Evolutionary conservation across 306 rosid genomes (phyloP).

Genomic region (Casuarina cunninghamiana): DNA sequence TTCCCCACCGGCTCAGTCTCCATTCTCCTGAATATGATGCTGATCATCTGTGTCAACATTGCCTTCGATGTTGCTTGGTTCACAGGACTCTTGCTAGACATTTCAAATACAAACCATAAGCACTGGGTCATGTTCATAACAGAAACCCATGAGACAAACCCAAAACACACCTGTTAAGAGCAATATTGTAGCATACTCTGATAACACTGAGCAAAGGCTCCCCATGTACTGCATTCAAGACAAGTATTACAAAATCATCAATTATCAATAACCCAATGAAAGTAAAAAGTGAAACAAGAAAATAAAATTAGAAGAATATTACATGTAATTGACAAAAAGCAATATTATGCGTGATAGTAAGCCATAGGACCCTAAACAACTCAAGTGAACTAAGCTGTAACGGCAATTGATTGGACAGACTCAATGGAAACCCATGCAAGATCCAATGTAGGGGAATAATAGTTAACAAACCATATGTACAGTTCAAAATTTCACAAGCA

Average conservation of each 20-base stretch:
- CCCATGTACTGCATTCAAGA: constrained; percentile 77
- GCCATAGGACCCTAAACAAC: constrained; percentile 22
- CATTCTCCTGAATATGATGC: constrained; percentile 91
- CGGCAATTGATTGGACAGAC: background rate
- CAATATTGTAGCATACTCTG: constrained; percentile 98
- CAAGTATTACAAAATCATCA: constrained; percentile 13
- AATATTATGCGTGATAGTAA: constrained; percentile 21
- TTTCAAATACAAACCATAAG: constrained; percentile 39
- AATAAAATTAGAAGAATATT: background rate
- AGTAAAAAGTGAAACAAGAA: background rate
- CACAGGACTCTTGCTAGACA: constrained; percentile 91
- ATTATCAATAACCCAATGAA: constrained; percentile 9
- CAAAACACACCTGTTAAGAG: constrained; percentile 85
- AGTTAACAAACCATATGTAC: background rate
- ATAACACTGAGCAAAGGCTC: constrained; percentile 93
- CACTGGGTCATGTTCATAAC: constrained; percentile 25
- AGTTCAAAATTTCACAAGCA: background rate
- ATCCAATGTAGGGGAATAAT: background rate
- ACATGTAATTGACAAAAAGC: constrained; percentile 18
- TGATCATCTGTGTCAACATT: constrained; percentile 98
- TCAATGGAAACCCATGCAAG: background rate
- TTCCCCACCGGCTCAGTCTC: constrained; percentile 76
- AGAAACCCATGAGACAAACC: constrained; percentile 22
- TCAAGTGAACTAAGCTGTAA: background rate
- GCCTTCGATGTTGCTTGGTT: constrained; percentile 99